phyloP scores from a whole-genome alignment of 2,329 filamentous ascomycete species.

The Raffaelea ambrosiae region DNA sequence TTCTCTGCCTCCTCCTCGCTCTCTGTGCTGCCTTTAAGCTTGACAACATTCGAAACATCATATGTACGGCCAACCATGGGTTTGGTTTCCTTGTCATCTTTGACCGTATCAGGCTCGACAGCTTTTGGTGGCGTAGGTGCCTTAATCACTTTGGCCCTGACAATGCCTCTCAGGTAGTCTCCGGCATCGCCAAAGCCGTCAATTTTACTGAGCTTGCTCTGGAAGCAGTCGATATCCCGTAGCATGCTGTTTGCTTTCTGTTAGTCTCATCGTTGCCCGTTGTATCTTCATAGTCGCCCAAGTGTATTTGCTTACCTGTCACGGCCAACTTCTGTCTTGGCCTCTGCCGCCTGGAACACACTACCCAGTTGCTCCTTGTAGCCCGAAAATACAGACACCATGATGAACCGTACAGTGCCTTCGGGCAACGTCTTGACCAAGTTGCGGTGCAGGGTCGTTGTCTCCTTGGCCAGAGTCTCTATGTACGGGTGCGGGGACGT shows the following conservation, averaged over 20 bases:
- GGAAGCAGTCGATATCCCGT: conserved; percentile 66
- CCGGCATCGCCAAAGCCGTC: conserved; percentile 71
- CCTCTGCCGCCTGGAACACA: conserved; percentile 56
- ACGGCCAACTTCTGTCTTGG: conserved; percentile 60
- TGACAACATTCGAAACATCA: neutral
- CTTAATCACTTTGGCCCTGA: conserved; percentile 48
- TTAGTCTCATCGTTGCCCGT: neutral
- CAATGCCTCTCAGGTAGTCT: conserved; percentile 56
- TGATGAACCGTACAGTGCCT: conserved; percentile 69
- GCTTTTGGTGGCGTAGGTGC: neutral
- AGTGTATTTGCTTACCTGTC: conserved; percentile 46
- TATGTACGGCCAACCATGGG: too few species aligned
- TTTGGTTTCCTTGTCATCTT: neutral
- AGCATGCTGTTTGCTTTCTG: conserved; percentile 50
- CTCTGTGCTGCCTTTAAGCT: neutral
- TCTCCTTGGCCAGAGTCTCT: conserved; percentile 82
- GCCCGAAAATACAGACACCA: conserved; percentile 73
- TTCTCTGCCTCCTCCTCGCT: neutral
- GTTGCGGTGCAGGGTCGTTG: conserved; percentile 73
- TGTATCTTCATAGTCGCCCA: neutral
- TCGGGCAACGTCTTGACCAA: conserved; percentile 75
- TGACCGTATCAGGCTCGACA: too few species aligned
- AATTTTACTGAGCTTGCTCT: conserved; percentile 62
- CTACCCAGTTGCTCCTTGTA: conserved; percentile 73
- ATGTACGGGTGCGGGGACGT: conserved; percentile 60